Evolutionary conservation across 2,329 filamentous ascomycete species (phyloP).

Genomic region (Aspergillus udagawae): DNA sequence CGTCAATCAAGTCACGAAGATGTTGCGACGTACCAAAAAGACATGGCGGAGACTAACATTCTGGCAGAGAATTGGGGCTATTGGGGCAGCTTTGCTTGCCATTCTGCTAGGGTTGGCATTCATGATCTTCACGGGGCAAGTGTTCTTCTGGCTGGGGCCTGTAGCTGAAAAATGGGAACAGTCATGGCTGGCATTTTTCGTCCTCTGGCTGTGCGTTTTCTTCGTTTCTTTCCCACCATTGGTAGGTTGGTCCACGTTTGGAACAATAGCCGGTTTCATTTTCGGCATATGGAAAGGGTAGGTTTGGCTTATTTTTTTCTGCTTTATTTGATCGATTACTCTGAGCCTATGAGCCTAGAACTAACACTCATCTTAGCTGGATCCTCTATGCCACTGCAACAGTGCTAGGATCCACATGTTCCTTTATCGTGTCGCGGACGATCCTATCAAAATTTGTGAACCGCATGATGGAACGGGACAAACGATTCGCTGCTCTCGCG

Average conservation of each 20-base stretch:
- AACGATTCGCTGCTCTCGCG: constrained; percentile 80
- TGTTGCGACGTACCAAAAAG: constrained; percentile 29
- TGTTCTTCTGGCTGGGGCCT: constrained; percentile 73
- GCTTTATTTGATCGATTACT: not conserved
- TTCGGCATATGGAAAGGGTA: constrained; percentile 70
- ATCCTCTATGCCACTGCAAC: constrained; percentile 76
- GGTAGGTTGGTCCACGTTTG: constrained; percentile 78
- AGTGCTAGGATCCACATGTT: constrained; percentile 69
- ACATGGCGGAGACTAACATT: constrained; percentile 42
- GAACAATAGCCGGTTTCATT: constrained; percentile 66
- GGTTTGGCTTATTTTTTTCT: constrained; percentile 28
- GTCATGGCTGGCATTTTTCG: constrained; percentile 64
- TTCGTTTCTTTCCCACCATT: constrained; percentile 78
- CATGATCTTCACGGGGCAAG: constrained; percentile 71
- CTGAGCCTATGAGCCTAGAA: constrained; percentile 4
- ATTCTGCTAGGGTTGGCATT: constrained; percentile 61
- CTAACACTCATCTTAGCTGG: constrained; percentile 58
- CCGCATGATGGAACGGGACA: constrained; percentile 74
- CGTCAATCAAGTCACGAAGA: constrained; percentile 33
- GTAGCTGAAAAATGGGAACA: constrained; percentile 72
- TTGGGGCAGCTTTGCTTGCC: constrained; percentile 48
- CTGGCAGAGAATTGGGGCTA: constrained; percentile 59
- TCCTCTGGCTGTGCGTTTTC: constrained; percentile 74
- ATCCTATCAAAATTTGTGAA: constrained; percentile 75
- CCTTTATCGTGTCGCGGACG: constrained; percentile 77